Evolutionary conservation across 1,284 basidiomycete genomes (phyloP).

Genomic region (Ceratobasidium theobromae): DNA sequence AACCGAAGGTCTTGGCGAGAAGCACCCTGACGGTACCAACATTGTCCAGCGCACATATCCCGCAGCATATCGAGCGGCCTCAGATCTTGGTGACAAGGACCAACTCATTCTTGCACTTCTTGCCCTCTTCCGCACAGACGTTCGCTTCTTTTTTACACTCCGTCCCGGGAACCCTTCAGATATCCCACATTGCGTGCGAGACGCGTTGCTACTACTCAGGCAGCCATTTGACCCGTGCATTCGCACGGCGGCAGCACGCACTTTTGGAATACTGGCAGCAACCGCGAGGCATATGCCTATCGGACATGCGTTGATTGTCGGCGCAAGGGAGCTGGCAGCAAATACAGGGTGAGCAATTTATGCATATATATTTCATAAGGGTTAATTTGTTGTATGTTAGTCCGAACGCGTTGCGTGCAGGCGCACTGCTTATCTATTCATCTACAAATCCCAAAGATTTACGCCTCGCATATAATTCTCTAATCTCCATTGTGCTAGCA

Average conservation of each 20-base stretch:
- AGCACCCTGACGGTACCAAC: conserved; percentile 54
- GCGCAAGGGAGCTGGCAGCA: conserved; percentile 20
- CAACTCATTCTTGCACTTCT: conserved; percentile 60
- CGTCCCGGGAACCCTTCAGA: not conserved
- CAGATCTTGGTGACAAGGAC: conserved; percentile 35
- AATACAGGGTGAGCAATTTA: conserved; percentile 8
- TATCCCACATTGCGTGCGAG: conserved; percentile 18
- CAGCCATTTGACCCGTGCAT: conserved; percentile 25
- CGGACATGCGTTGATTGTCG: conserved; percentile 44
- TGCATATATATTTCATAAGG: not conserved
- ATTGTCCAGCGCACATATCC: not conserved
- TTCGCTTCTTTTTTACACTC: conserved; percentile 51
- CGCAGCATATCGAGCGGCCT: conserved; percentile 47
- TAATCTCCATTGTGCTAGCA: conserved; percentile 21
- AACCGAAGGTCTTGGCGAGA: conserved; percentile 47
- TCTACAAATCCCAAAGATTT: conserved; percentile 21
- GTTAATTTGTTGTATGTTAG: not conserved
- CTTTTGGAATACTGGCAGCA: conserved; percentile 23
- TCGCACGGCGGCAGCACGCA: conserved; percentile 16
- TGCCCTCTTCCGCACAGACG: conserved; percentile 63
- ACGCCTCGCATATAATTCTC: conserved; percentile 21
- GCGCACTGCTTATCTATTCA: conserved; percentile 11
- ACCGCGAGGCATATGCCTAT: conserved; percentile 1
- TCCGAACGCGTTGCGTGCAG: conserved; percentile 23
- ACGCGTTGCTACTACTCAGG: conserved; percentile 11